phyloP scores from a whole-genome alignment of 768 basidiomycete genomes.

The Mycena haematopus region DNA sequence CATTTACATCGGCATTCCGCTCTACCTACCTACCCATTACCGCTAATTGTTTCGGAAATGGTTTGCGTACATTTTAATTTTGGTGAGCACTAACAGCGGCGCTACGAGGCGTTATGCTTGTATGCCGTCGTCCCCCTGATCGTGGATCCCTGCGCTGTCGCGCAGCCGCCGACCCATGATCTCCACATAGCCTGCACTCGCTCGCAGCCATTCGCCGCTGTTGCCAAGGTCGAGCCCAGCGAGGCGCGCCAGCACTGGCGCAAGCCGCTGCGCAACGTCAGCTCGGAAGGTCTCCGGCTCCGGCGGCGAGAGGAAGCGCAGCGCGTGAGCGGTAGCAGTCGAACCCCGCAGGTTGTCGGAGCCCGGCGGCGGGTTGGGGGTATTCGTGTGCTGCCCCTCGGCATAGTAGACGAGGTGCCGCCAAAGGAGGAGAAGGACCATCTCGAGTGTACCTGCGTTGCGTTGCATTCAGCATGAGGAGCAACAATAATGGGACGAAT shows the following conservation, averaged over 20 bases:
- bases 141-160: constrained; percentile 66
- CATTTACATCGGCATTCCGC: background rate
- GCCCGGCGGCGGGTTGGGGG: constrained; percentile 23
- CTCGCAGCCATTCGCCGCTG: constrained; percentile 58
- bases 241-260: constrained; percentile 61
- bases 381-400: constrained; percentile 43
- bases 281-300: constrained; percentile 64
- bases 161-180: constrained; percentile 76
- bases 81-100: background rate
- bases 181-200: constrained; percentile 74
- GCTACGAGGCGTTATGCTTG: background rate
- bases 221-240: constrained; percentile 60
- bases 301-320: constrained; percentile 63
- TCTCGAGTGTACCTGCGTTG: constrained; percentile 68
- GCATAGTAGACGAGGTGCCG: constrained; percentile 77
- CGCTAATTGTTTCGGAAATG: too few relatives aligned
- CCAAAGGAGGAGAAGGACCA: constrained; percentile 82
- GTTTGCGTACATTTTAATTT: constrained; percentile 8
- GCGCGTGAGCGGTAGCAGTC: constrained; percentile 47
- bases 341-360: constrained; percentile 48
- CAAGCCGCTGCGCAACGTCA: constrained; percentile 62
- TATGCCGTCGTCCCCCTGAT: constrained; percentile 30
- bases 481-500: background rate
- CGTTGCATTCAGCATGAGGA: background rate
- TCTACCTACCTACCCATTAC: too few relatives aligned